phyloP scores from a whole-genome alignment of 2,329 filamentous ascomycete species.

The Nannizziopsis arthrosporioides region DNA sequence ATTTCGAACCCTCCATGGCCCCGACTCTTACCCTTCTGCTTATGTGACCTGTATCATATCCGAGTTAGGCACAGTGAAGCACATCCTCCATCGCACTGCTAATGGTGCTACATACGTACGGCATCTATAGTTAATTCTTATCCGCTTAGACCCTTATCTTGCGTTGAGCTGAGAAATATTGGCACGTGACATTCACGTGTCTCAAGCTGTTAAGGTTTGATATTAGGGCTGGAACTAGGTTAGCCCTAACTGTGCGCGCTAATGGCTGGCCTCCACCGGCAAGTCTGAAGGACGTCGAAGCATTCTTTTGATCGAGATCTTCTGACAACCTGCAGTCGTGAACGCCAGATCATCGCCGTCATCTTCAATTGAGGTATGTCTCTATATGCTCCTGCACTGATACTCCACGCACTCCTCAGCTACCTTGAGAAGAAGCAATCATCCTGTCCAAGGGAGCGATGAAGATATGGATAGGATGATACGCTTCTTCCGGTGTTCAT shows the following conservation, averaged over 20 bases:
- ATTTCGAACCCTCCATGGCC: conserved; percentile 11
- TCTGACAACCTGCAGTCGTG: background rate
- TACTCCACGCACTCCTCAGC: conserved; percentile 26
- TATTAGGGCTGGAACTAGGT: background rate
- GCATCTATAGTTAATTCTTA: too few relatives aligned
- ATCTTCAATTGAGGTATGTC: conserved; percentile 35
- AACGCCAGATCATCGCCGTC: conserved; percentile 7
- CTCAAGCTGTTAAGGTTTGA: background rate
- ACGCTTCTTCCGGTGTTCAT: conserved; percentile 29
- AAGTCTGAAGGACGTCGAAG: background rate
- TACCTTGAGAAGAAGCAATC: conserved; percentile 37
- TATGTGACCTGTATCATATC: too few relatives aligned
- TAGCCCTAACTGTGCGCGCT: conserved; percentile 9
- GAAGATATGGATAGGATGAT: conserved; percentile 23
- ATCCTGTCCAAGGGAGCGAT: conserved; percentile 15
- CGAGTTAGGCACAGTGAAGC: too few relatives aligned
- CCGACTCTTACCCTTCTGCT: background rate
- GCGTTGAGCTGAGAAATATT: background rate
- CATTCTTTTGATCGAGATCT: background rate
- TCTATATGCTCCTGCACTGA: conserved; percentile 13
- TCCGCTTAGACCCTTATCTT: too few relatives aligned
- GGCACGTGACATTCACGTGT: background rate
- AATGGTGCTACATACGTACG: too few relatives aligned
- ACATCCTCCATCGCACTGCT: too few relatives aligned
- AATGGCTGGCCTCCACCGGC: background rate